A percentile compares a stretch with the other conserved stretches of the same genome.
Evolutionary conservation across 805 yeast genomes (phyloP).

Genomic region (Kodamaea hsintzibuensis): DNA sequence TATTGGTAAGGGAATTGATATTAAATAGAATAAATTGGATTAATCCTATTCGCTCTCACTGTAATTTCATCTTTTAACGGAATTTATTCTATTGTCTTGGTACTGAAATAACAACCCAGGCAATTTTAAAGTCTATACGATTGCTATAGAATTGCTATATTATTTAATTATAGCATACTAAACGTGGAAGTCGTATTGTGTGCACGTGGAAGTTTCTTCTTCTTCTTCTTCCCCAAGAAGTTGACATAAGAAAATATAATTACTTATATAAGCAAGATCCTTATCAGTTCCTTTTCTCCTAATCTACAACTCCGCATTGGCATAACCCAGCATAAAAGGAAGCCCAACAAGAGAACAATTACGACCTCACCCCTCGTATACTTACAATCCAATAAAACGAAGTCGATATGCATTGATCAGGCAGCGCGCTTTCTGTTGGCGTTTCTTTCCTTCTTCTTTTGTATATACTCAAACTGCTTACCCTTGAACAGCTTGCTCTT

Average conservation of each 20-base stretch:
- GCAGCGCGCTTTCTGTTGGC: background rate
- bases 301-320: background rate
- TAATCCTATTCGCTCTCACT: too few relatives aligned
- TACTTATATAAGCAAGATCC: background rate
- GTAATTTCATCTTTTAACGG: too few relatives aligned
- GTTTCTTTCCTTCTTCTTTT: conserved; percentile 19
- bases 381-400: background rate
- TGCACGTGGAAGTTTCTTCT: background rate
- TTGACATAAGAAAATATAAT: background rate
- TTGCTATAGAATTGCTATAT: background rate
- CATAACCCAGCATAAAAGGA: background rate
- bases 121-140: too few relatives aligned
- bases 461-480: conserved; percentile 20
- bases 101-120: too few relatives aligned
- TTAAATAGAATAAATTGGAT: too few relatives aligned
- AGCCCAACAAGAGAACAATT: background rate
- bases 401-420: background rate
- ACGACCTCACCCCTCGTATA: background rate
- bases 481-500: conserved; percentile 16
- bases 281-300: background rate
- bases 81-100: too few relatives aligned
- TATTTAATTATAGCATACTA: too few relatives aligned
- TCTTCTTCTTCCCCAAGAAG: background rate
- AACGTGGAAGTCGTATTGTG: background rate
- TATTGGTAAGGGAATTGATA: conserved; percentile 2